Conservation (phyloP, 208 protist genomes). For the Leishmania amazonensis region DNA sequence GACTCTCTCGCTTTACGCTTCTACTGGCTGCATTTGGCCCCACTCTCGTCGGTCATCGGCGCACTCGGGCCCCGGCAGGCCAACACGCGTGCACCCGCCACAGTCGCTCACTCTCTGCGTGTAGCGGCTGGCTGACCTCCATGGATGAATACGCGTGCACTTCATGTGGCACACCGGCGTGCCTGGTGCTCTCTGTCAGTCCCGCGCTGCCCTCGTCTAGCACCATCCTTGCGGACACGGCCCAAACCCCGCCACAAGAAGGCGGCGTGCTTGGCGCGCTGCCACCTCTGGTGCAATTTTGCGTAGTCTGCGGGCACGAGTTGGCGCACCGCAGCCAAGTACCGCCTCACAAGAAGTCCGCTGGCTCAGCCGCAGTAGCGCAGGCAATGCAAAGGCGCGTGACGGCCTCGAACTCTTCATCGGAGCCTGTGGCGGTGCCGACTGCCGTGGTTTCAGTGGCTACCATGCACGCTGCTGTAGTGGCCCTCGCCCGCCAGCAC, state of each 20-base stretch:
- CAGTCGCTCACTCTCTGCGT: background rate
- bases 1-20: background rate
- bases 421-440: background rate
- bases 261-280: background rate
- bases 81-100: background rate
- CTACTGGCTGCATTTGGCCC: background rate
- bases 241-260: background rate
- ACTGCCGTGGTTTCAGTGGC: slow-evolving; percentile 12
- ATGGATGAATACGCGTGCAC: background rate
- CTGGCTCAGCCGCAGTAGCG: background rate
- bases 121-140: background rate
- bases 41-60: background rate
- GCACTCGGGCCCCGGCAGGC: background rate
- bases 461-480: background rate
- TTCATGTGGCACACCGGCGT: background rate
- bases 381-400: too few species aligned
- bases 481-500: background rate
- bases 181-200: slow-evolving; percentile 18
- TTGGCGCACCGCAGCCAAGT: background rate
- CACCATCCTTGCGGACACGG: background rate
- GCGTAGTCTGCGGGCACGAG: slow-evolving; percentile 3
- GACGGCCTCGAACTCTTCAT: background rate
- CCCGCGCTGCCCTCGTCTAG: background rate
- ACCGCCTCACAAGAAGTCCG: background rate
- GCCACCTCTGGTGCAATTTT: background rate